A percentile compares a stretch with the other conserved stretches of the same genome.
These are phyloP conservation scores for Dacryopinax spathularia DNA, from an alignment of 768 basidiomycete genomes.

Conservation along the genomic window DNA sequence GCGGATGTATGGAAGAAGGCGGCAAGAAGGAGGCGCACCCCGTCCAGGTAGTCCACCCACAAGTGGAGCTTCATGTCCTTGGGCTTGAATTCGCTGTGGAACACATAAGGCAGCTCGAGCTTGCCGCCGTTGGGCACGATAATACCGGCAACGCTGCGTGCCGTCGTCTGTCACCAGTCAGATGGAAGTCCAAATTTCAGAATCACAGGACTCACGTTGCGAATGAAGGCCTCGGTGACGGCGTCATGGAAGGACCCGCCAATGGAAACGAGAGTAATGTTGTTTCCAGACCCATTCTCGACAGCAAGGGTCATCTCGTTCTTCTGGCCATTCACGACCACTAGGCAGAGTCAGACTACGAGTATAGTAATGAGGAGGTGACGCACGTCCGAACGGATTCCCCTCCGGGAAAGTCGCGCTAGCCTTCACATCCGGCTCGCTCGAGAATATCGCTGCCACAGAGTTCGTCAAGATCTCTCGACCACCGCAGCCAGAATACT, in stretches of 20 bases:
- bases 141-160: constrained; percentile 14
- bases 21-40: constrained; percentile 32
- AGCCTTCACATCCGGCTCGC: constrained; percentile 41
- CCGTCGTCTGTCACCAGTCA: constrained; percentile 38
- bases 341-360: too few species aligned
- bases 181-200: background rate
- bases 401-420: constrained; percentile 50
- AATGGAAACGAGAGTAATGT: constrained; percentile 51
- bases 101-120: constrained; percentile 52
- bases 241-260: constrained; percentile 56
- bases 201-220: constrained; percentile 42
- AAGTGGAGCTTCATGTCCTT: constrained; percentile 59
- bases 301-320: constrained; percentile 51
- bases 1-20: background rate
- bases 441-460: background rate
- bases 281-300: constrained; percentile 62
- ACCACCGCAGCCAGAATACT: background rate
- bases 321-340: constrained; percentile 70
- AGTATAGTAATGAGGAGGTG: constrained; percentile 2
- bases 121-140: constrained; percentile 42
- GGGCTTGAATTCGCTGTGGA: constrained; percentile 75
- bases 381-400: constrained; percentile 66
- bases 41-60: constrained; percentile 57
- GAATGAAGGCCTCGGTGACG: constrained; percentile 46
- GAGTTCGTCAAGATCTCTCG: background rate